Evolutionary conservation across 2,329 filamentous ascomycete genomes (phyloP).

Genomic region (Xylaria sp.): DNA sequence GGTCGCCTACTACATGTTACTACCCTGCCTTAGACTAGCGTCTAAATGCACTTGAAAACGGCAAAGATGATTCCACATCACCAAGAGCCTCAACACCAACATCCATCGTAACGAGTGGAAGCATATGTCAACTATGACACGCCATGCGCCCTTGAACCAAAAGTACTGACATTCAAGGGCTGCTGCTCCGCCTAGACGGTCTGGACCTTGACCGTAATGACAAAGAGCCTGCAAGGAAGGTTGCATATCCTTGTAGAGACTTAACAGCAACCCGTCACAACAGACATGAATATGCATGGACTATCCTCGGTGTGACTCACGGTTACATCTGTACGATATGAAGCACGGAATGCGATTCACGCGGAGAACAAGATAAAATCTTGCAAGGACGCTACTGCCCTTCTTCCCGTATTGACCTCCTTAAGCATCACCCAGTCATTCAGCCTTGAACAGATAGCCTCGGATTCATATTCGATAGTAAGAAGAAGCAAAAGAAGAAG

Average conservation of each 20-base stretch:
- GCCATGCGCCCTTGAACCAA: too few species aligned
- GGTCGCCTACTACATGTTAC: too few species aligned
- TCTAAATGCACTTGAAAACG: neutral
- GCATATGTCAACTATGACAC: too few species aligned
- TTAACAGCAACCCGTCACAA: neutral
- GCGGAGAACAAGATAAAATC: neutral
- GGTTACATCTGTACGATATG: neutral
- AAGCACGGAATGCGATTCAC: neutral
- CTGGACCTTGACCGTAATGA: too few species aligned
- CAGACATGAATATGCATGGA: neutral
- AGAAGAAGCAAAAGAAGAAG: neutral
- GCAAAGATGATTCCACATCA: constrained; percentile 20
- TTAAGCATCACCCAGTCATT: neutral
- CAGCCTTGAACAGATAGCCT: neutral
- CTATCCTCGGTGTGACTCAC: constrained; percentile 11
- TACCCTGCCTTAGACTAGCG: too few species aligned
- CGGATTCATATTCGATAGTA: neutral
- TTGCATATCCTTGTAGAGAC: constrained; percentile 5
- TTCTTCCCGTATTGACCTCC: neutral
- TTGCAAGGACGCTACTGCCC: neutral
- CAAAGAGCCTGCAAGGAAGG: constrained; percentile 7
- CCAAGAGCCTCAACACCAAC: neutral
- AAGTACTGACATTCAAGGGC: too few species aligned
- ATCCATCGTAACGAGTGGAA: neutral
- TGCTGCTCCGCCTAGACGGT: too few species aligned